These are phyloP conservation scores for Pezicula radicicola DNA, from an alignment of 2,329 filamentous ascomycete genomes.

Conservation along the genomic window DNA sequence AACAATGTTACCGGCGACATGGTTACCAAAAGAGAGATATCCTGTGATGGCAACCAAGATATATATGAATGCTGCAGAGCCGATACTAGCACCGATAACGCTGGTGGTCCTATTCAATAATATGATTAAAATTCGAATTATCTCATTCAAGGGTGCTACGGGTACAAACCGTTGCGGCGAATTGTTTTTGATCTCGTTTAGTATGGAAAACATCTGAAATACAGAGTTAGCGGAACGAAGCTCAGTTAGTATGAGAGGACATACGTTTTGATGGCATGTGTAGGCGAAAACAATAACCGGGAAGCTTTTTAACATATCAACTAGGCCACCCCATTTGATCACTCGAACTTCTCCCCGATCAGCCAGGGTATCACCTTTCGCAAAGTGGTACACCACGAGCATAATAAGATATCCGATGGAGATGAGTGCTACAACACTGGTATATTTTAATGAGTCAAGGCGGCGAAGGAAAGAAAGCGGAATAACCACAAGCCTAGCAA, in stretches of 20 bases:
- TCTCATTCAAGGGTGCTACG: not conserved
- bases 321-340: conserved; percentile 74
- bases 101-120: conserved; percentile 58
- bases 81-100: conserved; percentile 82
- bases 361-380: conserved; percentile 69
- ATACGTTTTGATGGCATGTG: conserved; percentile 95
- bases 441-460: conserved; percentile 95
- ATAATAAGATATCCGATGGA: conserved; percentile 94
- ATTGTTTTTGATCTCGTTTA: conserved; percentile 90
- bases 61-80: conserved; percentile 83
- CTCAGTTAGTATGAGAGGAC: conserved; percentile 22
- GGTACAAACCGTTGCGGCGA: conserved; percentile 52
- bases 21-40: conserved; percentile 92
- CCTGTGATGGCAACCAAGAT: conserved; percentile 91
- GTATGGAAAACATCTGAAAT: conserved; percentile 92
- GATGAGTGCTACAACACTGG: conserved; percentile 83
- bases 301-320: conserved; percentile 78
- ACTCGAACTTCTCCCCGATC: conserved; percentile 73
- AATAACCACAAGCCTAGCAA: conserved; percentile 76
- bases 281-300: conserved; percentile 99
- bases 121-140: not conserved
- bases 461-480: conserved; percentile 88
- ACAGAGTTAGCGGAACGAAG: conserved; percentile 24
- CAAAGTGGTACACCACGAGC: conserved; percentile 89
- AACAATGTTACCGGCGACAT: conserved; percentile 88